Percentiles rank a stretch among this genome's conserved stretches.
Evolutionary conservation across 2,329 filamentous ascomycete genomes (phyloP).

Genomic region (Conoideocrella luteorostrata): DNA sequence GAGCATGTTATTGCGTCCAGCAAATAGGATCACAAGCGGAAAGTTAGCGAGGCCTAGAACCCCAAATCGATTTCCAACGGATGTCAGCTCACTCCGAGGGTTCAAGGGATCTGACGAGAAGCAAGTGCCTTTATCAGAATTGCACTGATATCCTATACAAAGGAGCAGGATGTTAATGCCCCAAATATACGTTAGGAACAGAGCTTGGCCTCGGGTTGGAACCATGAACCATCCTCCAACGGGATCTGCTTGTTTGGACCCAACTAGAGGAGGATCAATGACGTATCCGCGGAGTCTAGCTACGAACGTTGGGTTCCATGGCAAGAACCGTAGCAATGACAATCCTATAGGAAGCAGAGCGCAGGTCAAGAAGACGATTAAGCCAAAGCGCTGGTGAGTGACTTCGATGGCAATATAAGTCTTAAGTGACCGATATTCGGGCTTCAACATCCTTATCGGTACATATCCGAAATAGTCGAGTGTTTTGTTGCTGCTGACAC

Average conservation of each 20-base stretch:
- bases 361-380: constrained; percentile 19
- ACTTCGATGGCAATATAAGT: constrained; percentile 8
- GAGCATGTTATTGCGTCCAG: constrained; percentile 29
- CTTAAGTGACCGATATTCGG: constrained; percentile 4
- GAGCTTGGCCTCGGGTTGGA: constrained; percentile 18
- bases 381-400: constrained; percentile 14
- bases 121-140: neutral
- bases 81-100: neutral
- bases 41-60: constrained; percentile 27
- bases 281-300: constrained; percentile 16
- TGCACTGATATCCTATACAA: neutral
- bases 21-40: constrained; percentile 26
- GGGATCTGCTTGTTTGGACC: constrained; percentile 13
- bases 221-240: constrained; percentile 14
- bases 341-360: constrained; percentile 20
- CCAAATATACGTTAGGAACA: neutral
- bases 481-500: neutral
- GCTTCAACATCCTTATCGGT: constrained; percentile 5
- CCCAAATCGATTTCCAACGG: constrained; percentile 27
- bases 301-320: constrained; percentile 13
- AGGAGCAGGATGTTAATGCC: neutral
- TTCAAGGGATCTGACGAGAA: neutral
- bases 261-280: constrained; percentile 18
- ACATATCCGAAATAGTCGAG: constrained; percentile 12
- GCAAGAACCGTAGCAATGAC: constrained; percentile 23